These are phyloP conservation scores for Russula earlei DNA, from an alignment of 768 basidiomycete species.

Conservation along the genomic window DNA sequence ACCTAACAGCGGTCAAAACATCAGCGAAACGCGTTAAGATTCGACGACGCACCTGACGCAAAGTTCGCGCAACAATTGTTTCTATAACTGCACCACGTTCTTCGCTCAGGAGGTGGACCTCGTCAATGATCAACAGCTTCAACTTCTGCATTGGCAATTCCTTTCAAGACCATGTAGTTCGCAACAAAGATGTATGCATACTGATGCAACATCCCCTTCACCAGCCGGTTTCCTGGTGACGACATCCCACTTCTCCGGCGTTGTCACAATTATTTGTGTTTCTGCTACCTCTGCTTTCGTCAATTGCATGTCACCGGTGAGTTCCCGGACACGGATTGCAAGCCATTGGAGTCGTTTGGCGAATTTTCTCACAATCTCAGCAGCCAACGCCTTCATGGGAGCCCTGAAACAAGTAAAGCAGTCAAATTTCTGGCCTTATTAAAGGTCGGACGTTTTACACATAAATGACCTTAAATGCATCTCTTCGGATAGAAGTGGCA, in stretches of 20 bases:
- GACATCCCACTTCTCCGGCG: conserved; percentile 99
- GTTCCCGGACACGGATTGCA: conserved; percentile 73
- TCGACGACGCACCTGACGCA: conserved; percentile 57
- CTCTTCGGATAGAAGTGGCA: conserved; percentile 46
- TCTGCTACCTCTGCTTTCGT: conserved; percentile 87
- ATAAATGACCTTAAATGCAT: conserved; percentile 93
- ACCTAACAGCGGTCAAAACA: conserved; percentile 42
- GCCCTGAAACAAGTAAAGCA: conserved; percentile 41
- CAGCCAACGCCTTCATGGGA: conserved; percentile 96
- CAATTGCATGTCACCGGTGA: conserved; percentile 90
- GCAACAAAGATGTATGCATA: conserved; percentile 30
- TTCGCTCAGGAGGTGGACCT: conserved; percentile 94
- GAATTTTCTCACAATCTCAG: conserved; percentile 91
- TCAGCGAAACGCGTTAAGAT: background rate
- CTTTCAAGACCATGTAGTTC: background rate
- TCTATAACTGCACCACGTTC: conserved; percentile 98
- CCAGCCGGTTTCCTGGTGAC: conserved; percentile 95
- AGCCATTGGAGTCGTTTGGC: conserved; percentile 88
- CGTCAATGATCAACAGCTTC: conserved; percentile 93
- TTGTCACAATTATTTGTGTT: conserved; percentile 97
- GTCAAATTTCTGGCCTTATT: background rate
- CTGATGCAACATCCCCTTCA: conserved; percentile 92
- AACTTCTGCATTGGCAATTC: conserved; percentile 47
- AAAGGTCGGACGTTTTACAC: conserved; percentile 45
- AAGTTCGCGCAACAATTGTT: conserved; percentile 91